Conservation (phyloP, 306 rosid genomes). For the Sicyos baderoa region DNA sequence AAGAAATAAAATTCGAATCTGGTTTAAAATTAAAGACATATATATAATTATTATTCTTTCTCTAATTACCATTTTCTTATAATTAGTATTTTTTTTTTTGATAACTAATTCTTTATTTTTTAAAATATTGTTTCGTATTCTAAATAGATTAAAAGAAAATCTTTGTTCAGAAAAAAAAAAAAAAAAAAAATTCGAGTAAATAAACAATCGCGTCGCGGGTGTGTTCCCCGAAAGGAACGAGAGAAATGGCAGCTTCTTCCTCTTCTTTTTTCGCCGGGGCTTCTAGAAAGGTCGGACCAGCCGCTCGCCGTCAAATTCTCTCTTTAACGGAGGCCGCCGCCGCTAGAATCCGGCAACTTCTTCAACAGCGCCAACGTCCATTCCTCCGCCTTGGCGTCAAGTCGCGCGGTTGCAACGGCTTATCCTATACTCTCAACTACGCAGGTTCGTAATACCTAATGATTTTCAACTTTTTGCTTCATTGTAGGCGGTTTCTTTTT, state of each 20-base stretch:
- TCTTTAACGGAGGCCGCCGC: constrained; percentile 66
- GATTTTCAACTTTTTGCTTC: background rate
- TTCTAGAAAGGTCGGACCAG: constrained; percentile 31
- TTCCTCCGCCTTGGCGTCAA: constrained; percentile 80
- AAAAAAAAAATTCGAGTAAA: too few species aligned
- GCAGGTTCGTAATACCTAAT: constrained; percentile 40
- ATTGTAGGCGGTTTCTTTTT: background rate
- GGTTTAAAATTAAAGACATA: too few species aligned
- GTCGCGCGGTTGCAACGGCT: constrained; percentile 93
- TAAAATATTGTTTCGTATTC: too few species aligned
- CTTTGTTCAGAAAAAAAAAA: too few species aligned
- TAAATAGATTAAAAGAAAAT: too few species aligned
- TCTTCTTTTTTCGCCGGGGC: constrained; percentile 31
- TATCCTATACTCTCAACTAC: constrained; percentile 79
- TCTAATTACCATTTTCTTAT: too few species aligned
- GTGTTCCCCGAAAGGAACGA: too few species aligned
- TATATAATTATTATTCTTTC: too few species aligned
- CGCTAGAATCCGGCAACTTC: constrained; percentile 45
- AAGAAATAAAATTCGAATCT: too few species aligned
- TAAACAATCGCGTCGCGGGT: too few species aligned
- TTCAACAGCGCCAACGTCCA: constrained; percentile 66
- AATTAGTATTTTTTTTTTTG: too few species aligned
- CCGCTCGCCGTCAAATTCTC: constrained; percentile 62
- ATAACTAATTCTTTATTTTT: too few species aligned
- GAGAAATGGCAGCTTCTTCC: constrained; percentile 30